These are phyloP conservation scores for Sarocladiaceae sp. DNA, from an alignment of 2,329 filamentous ascomycete species.

Conservation along the genomic window DNA sequence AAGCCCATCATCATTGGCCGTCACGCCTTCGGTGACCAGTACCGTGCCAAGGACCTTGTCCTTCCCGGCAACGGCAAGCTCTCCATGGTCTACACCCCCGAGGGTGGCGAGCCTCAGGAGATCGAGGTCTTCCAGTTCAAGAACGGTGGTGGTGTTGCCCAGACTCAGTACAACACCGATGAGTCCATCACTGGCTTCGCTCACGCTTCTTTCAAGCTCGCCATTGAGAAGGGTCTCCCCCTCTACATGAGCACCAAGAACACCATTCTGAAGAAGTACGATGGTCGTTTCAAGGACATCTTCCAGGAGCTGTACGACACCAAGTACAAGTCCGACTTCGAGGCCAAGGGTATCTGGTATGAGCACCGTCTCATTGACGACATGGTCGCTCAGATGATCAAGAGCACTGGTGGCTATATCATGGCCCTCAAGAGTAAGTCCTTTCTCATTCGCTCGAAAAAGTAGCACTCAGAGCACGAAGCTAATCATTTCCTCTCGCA, in stretches of 20 bases:
- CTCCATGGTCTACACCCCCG: slow-evolving; percentile 91
- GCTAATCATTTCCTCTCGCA: slow-evolving; percentile 31
- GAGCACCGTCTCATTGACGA: slow-evolving; percentile 99
- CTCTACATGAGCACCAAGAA: slow-evolving; percentile 99
- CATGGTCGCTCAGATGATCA: slow-evolving; percentile 99
- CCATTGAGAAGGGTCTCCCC: slow-evolving; percentile 80
- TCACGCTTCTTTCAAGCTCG: slow-evolving; percentile 94
- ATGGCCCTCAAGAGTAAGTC: slow-evolving; percentile 95
- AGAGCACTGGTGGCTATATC: slow-evolving; percentile 92
- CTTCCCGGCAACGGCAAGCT: slow-evolving; percentile 80
- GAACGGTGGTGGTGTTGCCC: slow-evolving; percentile 78
- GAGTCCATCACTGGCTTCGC: slow-evolving; percentile 94
- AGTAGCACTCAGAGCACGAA: background rate
- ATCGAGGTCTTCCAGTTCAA: slow-evolving; percentile 91
- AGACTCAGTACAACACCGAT: slow-evolving; percentile 98
- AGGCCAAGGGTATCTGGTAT: slow-evolving; percentile 94
- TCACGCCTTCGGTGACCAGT: slow-evolving; percentile 98
- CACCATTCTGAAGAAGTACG: slow-evolving; percentile 98
- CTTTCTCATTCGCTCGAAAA: background rate
- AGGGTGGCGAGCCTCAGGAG: slow-evolving; percentile 73
- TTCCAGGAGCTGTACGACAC: slow-evolving; percentile 95
- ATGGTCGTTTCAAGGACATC: slow-evolving; percentile 98
- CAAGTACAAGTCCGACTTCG: slow-evolving; percentile 82
- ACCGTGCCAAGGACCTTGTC: slow-evolving; percentile 91
- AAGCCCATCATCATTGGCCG: slow-evolving; percentile 99